Conservation (phyloP, 345 rosid genomes). For the Anacardium occidentale region DNA sequence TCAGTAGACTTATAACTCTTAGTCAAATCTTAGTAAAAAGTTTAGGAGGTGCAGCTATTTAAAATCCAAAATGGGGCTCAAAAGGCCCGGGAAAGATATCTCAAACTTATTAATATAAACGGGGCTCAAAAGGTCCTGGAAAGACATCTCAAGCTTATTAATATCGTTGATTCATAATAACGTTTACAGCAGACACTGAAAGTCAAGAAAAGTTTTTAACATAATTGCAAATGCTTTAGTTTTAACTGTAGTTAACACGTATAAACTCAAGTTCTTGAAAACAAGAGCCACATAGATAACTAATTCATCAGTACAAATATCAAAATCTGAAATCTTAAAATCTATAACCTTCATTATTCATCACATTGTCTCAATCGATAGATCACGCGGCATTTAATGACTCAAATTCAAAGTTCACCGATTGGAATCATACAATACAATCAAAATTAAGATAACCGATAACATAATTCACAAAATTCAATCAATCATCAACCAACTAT, state of each 20-base stretch:
- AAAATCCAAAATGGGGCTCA: slow-evolving; percentile 2
- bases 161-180: neutral
- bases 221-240: neutral
- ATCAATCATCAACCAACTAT: neutral
- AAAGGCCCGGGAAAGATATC: neutral
- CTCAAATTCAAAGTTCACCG: neutral
- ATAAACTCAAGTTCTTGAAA: neutral
- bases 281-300: neutral
- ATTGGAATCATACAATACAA: neutral
- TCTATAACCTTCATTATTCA: neutral
- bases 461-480: neutral
- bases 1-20: neutral
- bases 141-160: neutral
- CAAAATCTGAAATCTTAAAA: neutral
- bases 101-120: too few relatives aligned
- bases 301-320: neutral
- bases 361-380: neutral
- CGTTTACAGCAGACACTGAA: neutral
- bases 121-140: neutral
- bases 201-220: neutral
- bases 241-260: neutral
- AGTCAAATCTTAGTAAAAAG: slow-evolving; percentile 1
- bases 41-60: neutral
- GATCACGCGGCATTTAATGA: neutral
- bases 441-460: neutral